phyloP scores from a whole-genome alignment of 352 stramenopile genomes.

The Globisporangium heterothallicum region DNA sequence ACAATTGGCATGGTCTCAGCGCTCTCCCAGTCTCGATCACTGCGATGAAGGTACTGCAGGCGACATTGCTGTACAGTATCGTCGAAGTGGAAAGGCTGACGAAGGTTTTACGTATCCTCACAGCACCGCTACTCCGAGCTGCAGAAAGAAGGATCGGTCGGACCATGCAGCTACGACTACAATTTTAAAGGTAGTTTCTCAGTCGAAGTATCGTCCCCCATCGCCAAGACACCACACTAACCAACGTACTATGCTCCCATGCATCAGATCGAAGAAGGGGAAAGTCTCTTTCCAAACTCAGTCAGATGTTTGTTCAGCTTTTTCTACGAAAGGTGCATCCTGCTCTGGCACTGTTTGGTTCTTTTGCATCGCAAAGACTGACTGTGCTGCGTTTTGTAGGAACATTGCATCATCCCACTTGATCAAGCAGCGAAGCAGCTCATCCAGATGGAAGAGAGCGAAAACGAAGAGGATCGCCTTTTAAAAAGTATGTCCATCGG shows the following conservation, averaged over 20 bases:
- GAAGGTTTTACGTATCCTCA: too few species aligned
- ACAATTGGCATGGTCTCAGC: constrained; percentile 85
- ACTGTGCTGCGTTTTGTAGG: constrained; percentile 40
- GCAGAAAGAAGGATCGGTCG: constrained; percentile 19
- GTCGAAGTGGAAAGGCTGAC: background rate
- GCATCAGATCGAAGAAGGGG: constrained; percentile 54
- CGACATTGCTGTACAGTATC: background rate
- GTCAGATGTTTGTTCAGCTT: constrained; percentile 94
- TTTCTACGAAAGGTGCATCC: constrained; percentile 83
- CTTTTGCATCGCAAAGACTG: background rate
- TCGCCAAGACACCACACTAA: background rate
- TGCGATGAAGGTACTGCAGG: constrained; percentile 58
- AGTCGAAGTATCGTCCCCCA: background rate
- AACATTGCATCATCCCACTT: constrained; percentile 90
- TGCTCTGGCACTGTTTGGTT: background rate
- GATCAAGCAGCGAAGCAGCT: constrained; percentile 92
- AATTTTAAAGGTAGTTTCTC: constrained; percentile 46
- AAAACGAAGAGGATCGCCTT: constrained; percentile 69
- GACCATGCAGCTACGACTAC: constrained; percentile 34
- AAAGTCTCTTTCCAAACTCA: constrained; percentile 89
- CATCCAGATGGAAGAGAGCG: constrained; percentile 81
- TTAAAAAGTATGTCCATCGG: constrained; percentile 59
- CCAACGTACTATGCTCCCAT: background rate
- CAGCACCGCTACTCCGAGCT: constrained; percentile 44
- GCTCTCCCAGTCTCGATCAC: constrained; percentile 60